Conservation (phyloP, 495 filamentous ascomycete genomes). For the Talaromyces trachyspermus region DNA sequence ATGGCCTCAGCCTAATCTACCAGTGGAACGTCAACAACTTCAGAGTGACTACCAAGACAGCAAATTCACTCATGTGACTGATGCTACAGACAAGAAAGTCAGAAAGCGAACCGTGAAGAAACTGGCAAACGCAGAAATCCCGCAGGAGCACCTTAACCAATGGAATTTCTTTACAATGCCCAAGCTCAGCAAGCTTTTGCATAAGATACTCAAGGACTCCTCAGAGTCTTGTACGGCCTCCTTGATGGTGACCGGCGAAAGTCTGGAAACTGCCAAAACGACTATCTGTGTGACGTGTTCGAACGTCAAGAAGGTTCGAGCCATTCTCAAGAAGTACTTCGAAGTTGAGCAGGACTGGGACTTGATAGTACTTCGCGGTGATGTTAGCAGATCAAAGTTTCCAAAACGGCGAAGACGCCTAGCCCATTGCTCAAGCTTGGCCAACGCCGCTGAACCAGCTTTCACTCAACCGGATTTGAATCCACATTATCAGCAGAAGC, state of each 20-base stretch:
- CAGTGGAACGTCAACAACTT: conserved; percentile 7
- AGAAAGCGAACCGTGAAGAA: conserved; percentile 40
- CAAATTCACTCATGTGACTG: conserved; percentile 15
- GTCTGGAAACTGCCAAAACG: conserved; percentile 54
- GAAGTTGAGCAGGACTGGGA: conserved; percentile 55
- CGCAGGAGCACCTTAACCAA: conserved; percentile 54
- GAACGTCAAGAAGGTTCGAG: conserved; percentile 61
- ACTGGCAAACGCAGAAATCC: conserved; percentile 41
- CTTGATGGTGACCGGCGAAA: conserved; percentile 67
- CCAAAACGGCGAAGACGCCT: conserved; percentile 36
- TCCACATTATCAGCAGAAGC: conserved; percentile 60
- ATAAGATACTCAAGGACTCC: conserved; percentile 51
- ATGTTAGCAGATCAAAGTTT: conserved; percentile 60
- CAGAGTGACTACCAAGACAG: conserved; percentile 7
- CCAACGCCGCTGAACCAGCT: conserved; percentile 22
- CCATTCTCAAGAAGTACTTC: conserved; percentile 64
- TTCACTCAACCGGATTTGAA: conserved; percentile 30
- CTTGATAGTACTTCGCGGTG: conserved; percentile 58
- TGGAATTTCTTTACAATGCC: conserved; percentile 69
- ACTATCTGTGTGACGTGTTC: conserved; percentile 72
- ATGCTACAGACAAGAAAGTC: conserved; percentile 21
- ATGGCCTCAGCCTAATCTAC: conserved; percentile 14
- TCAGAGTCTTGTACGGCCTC: conserved; percentile 66
- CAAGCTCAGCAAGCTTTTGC: conserved; percentile 59
- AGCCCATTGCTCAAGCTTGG: conserved; percentile 31